Evolutionary conservation across 176 grass and related monocot genomes (phyloP).

Genomic region (Bolboschoenus planiculmis): DNA sequence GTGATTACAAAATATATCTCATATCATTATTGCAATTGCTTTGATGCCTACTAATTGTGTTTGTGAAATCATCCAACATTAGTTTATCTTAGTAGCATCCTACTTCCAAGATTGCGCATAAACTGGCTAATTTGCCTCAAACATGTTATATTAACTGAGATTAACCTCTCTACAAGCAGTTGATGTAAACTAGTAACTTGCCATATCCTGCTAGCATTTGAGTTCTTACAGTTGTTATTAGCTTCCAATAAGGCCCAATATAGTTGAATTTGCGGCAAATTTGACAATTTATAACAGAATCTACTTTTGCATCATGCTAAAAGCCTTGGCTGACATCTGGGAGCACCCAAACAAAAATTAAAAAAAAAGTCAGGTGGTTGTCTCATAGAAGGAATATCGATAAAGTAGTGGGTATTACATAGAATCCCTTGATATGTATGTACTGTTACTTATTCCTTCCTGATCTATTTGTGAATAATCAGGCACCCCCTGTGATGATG

Average conservation of each 20-base stretch:
- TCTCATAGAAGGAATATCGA: background rate
- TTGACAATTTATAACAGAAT: background rate
- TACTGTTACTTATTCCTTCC: conserved; percentile 19
- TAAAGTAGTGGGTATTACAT: background rate
- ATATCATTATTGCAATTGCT: background rate
- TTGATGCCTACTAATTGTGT: background rate
- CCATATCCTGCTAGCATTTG: background rate
- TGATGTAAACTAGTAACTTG: background rate
- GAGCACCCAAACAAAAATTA: no score
- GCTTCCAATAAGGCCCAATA: background rate
- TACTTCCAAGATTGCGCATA: background rate
- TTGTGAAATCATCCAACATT: background rate
- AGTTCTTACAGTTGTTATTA: background rate
- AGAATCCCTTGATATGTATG: background rate
- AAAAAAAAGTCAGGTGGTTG: background rate
- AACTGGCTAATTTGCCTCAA: background rate
- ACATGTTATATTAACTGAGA: background rate
- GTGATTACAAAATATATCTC: background rate
- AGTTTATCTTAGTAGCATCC: background rate
- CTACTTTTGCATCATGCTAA: background rate
- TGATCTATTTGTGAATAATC: background rate
- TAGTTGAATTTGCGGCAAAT: background rate
- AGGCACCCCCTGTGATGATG: conserved; percentile 41
- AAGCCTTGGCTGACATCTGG: no score
- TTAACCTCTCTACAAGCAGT: background rate